Conservation (phyloP, 441 rosid genomes). For the Aleurites moluccanus region DNA sequence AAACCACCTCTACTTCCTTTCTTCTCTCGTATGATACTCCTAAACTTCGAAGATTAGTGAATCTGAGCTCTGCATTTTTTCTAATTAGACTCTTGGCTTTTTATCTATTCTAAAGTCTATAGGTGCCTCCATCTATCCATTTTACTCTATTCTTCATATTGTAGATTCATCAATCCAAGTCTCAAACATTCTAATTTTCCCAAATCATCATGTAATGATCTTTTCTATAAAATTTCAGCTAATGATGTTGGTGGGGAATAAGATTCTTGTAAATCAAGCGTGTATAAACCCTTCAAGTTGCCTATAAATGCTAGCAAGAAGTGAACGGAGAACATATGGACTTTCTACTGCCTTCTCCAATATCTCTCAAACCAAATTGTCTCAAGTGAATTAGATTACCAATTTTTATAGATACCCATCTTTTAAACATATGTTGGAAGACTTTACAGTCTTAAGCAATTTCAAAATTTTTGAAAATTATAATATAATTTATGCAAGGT, state of each 20-base stretch:
- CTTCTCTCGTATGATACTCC: background rate
- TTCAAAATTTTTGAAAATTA: background rate
- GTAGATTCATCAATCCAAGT: background rate
- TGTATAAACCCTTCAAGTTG: background rate
- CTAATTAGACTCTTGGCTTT: background rate
- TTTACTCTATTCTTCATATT: background rate
- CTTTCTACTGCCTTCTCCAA: background rate
- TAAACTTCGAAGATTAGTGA: conserved; percentile 13
- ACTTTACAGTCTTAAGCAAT: background rate
- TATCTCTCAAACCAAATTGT: background rate
- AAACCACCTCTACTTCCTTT: no score
- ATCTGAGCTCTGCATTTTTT: background rate
- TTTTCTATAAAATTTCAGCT: no score
- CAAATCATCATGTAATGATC: background rate
- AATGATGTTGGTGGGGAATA: no score
- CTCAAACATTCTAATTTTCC: background rate
- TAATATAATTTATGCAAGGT: no score
- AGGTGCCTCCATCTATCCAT: conserved; percentile 4
- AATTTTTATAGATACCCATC: background rate
- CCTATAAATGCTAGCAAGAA: background rate
- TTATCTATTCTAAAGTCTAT: background rate
- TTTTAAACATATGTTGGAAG: background rate
- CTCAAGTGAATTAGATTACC: conserved; percentile 19
- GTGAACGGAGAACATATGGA: background rate
- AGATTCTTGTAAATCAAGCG: background rate